Conservation (phyloP, 306 rosid genomes). For the Hylodesmum podocarpum region DNA sequence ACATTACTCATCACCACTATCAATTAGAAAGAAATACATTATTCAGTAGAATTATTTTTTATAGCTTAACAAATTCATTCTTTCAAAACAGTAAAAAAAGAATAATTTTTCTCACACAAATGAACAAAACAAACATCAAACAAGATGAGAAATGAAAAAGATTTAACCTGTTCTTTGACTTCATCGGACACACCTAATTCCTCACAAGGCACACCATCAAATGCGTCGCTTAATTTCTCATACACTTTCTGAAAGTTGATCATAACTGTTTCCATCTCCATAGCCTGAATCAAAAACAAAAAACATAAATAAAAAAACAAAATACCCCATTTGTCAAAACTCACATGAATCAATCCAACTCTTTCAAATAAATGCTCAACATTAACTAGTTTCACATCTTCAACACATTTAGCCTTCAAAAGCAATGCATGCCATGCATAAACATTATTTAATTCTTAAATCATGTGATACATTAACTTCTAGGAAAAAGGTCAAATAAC, state of each 20-base stretch:
- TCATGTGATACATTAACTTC: neutral
- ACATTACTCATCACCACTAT: neutral
- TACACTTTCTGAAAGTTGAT: conserved; percentile 57
- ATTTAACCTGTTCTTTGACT: conserved; percentile 69
- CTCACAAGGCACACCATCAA: conserved; percentile 54
- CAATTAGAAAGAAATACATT: neutral
- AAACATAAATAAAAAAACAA: neutral
- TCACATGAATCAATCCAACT: neutral
- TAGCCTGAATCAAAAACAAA: conserved; percentile 42
- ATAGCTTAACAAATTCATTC: neutral
- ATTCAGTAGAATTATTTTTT: neutral
- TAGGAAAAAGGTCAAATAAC: neutral
- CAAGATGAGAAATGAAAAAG: neutral
- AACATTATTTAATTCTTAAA: neutral
- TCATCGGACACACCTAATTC: conserved; percentile 75
- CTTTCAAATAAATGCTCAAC: neutral
- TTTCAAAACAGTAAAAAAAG: neutral
- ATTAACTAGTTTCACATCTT: neutral
- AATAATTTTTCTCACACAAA: neutral
- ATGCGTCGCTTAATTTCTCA: conserved; percentile 58
- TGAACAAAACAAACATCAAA: neutral
- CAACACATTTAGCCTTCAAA: neutral
- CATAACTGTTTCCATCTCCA: conserved; percentile 74
- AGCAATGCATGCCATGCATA: neutral
- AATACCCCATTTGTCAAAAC: neutral